A percentile compares a stretch with the other conserved stretches of the same genome.
Conservation (phyloP, 176 grass and related monocot genomes). For the Rhynchospora tenuis region DNA sequence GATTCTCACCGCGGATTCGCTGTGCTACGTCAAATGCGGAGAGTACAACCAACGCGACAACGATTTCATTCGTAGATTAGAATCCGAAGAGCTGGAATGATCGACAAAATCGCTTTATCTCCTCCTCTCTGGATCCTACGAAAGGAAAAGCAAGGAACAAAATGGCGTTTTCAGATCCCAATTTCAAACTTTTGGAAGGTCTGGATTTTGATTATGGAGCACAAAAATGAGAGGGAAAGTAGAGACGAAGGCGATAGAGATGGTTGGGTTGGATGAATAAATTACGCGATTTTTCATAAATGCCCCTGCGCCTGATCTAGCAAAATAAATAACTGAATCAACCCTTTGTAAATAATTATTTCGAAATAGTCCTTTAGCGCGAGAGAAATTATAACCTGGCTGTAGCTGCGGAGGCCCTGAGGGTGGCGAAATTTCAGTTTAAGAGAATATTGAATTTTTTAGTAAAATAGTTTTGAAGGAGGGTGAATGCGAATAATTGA, state of each 20-base stretch:
- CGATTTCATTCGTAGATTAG: neutral
- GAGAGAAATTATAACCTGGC: too few relatives aligned
- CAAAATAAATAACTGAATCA: neutral
- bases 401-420: too few relatives aligned
- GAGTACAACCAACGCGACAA: neutral
- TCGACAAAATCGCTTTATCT: neutral
- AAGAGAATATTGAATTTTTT: neutral
- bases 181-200: neutral
- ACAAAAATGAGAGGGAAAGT: conserved; percentile 24
- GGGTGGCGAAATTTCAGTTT: neutral
- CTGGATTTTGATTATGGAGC: neutral
- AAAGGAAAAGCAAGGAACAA: conserved; percentile 1
- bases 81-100: neutral
- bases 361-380: neutral
- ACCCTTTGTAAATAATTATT: neutral
- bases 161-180: neutral
- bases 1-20: neutral
- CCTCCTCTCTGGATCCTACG: neutral
- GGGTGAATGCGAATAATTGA: neutral
- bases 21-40: conserved; percentile 5
- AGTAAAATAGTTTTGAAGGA: neutral
- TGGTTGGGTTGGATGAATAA: neutral
- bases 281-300: neutral
- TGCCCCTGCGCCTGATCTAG: neutral
- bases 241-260: neutral